Evolutionary conservation across 345 rosid species (phyloP).

Genomic region (Sonneratia alba): DNA sequence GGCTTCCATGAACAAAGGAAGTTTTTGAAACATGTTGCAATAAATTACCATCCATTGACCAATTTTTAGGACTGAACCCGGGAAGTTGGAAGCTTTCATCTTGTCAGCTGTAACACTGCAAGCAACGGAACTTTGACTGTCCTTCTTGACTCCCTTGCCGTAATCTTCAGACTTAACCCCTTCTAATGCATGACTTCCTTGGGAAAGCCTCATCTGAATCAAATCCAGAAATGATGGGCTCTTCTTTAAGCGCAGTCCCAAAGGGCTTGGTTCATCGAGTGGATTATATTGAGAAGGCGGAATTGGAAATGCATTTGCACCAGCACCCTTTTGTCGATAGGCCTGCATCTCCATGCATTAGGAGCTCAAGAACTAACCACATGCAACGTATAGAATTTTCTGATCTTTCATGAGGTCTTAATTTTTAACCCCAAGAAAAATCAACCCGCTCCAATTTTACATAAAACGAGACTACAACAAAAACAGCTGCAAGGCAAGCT

Average conservation of each 20-base stretch:
- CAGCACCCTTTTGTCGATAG: constrained; percentile 45
- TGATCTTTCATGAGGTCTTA: background rate
- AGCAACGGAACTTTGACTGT: constrained; percentile 16
- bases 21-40: background rate
- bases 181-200: constrained; percentile 27
- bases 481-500: background rate
- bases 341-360: background rate
- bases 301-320: constrained; percentile 40
- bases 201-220: constrained; percentile 84
- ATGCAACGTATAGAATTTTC: background rate
- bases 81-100: constrained; percentile 93
- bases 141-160: constrained; percentile 38
- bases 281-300: constrained; percentile 65
- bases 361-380: background rate
- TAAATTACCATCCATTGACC: constrained; percentile 85
- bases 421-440: background rate
- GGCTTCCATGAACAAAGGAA: background rate
- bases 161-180: constrained; percentile 15
- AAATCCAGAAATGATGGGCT: constrained; percentile 88
- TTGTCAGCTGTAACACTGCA: constrained; percentile 34
- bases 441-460: background rate
- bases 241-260: constrained; percentile 83
- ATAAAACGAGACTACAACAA: background rate
- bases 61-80: constrained; percentile 68
- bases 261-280: constrained; percentile 92